Base-by-base conservation (phyloP, 306 rosid genomes). In the Castanea mollissima region DNA sequence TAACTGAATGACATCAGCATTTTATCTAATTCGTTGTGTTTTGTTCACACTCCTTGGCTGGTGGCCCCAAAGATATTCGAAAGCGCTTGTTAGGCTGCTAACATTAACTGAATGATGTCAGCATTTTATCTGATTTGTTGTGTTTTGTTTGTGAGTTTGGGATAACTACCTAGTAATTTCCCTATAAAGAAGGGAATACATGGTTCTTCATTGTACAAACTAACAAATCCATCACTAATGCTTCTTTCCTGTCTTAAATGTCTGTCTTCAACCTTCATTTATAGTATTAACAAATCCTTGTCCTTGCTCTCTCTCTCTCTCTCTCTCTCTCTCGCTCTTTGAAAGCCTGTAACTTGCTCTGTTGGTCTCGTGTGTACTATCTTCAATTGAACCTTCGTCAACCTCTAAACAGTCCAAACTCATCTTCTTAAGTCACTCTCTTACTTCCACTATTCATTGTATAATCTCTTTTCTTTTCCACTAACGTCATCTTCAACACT, bases 381-480 rank as follows among this genome's bases (percentile, higher is more conserved):
- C 86, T 87, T 79, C 51, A 86, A 55, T 70, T 69, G 72, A 80
- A 78, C 74, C 81, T 86, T 91, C 87, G 76, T 63, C 86, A 63
- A 72, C 86, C 91, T 79, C 87, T 78, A 74, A 84, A 74, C 78
- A 67, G 68, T 57, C 69, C 55, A 34, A 74, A 74, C 77, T 83
- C 76, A 58, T 71, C 82, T 75, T 44, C 81, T 78, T 54, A 70
- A 44, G 65, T 19, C 86, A 69, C 83, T 78, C 62, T 81, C 78
- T 79, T 83, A 68, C 78, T 44, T 76, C 74, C 58, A 68, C 63
- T 44, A 65, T 25, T 74, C 57, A 78, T n/a, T 32, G 79, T 82
- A 57, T 59, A 57, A 46, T 74, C 58, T 57, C 69, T 72, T 64
- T 54, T 18, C 20, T 58, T 35, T 79, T 44, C 74, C 71, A 25